phyloP scores from a whole-genome alignment of 176 grass and related monocot genomes.

The Tillandsia fasciculata region DNA sequence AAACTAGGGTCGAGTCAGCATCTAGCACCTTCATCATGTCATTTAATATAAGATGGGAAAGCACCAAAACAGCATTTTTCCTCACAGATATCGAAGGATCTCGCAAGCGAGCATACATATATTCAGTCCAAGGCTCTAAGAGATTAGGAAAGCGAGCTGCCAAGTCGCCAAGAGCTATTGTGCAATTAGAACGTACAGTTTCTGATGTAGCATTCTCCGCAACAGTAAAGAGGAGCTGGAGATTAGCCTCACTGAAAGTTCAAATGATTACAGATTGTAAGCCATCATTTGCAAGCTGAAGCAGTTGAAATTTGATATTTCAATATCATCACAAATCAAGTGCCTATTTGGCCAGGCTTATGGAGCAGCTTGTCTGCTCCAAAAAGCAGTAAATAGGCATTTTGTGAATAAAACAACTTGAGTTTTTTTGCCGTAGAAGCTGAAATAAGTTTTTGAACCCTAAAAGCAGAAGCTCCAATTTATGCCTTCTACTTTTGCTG shows the following conservation, averaged over 20 bases:
- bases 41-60: conserved; percentile 98
- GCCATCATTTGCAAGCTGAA: not conserved
- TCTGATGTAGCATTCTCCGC: conserved; percentile 57
- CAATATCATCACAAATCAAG: no score
- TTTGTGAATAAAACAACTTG: no score
- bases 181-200: conserved; percentile 86
- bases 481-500: no score
- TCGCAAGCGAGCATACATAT: conserved; percentile 72
- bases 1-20: not conserved
- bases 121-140: conserved; percentile 90
- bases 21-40: conserved; percentile 94
- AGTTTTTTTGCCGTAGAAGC: no score
- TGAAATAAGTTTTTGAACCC: no score
- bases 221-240: conserved; percentile 86
- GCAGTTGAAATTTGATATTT: not conserved
- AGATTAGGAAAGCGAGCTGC: conserved; percentile 91
- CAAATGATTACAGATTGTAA: not conserved
- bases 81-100: conserved; percentile 70
- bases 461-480: no score
- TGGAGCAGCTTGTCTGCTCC: no score
- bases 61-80: conserved; percentile 89
- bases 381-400: no score
- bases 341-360: no score
- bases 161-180: conserved; percentile 83
- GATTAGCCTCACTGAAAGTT: conserved; percentile 80